These are phyloP conservation scores for Aspergillus nidulans DNA, from an alignment of 495 filamentous ascomycete genomes.

Conservation along the genomic window DNA sequence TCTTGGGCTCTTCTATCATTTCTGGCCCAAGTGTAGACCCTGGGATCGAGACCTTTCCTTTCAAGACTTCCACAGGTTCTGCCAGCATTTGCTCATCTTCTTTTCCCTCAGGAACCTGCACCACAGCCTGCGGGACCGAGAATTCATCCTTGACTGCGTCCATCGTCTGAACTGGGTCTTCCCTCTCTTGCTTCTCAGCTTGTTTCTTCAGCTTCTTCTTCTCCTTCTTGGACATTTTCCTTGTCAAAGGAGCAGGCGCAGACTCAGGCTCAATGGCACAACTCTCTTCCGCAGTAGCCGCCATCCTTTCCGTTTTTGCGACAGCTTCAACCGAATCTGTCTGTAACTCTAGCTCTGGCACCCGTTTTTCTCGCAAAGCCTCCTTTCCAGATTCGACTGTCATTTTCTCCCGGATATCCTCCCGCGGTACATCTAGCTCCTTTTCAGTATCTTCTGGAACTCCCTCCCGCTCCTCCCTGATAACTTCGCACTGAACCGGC, in stretches of 20 bases:
- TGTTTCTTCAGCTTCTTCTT: conserved; percentile 41
- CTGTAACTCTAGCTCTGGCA: background rate
- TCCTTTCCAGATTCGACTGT: background rate
- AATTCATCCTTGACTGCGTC: conserved; percentile 1
- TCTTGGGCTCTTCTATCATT: background rate
- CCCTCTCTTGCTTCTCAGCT: conserved; percentile 6
- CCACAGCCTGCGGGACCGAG: background rate
- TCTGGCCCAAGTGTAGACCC: background rate
- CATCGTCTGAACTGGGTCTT: background rate
- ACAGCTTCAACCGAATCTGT: background rate
- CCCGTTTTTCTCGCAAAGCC: background rate
- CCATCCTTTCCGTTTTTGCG: background rate
- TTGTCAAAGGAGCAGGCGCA: conserved; percentile 9
- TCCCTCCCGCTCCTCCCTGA: background rate
- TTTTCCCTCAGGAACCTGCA: background rate
- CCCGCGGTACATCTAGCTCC: background rate
- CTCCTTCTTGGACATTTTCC: conserved; percentile 38
- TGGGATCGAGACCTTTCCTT: background rate
- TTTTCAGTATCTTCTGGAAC: background rate
- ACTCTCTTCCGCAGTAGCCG: background rate
- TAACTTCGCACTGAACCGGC: background rate
- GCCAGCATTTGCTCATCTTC: background rate
- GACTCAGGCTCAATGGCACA: background rate
- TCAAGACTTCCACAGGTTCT: background rate
- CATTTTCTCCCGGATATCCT: background rate